phyloP scores from a whole-genome alignment of 2,329 filamentous ascomycete species.

The Talaromyces verruculosus region DNA sequence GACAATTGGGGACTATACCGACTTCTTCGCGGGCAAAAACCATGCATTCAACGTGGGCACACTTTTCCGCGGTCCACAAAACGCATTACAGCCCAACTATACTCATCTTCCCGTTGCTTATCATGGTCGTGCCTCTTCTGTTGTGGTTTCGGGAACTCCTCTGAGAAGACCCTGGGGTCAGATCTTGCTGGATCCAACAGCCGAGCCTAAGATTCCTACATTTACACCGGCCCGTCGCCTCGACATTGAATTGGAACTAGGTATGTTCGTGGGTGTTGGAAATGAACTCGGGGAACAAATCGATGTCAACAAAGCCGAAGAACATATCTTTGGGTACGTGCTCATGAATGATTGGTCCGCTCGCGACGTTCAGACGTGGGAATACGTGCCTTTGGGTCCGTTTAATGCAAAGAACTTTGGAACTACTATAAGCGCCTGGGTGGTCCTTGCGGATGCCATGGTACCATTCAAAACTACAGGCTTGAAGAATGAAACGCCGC shows the following conservation, averaged over 20 bases:
- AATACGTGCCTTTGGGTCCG: conserved; percentile 77
- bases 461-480: conserved; percentile 63
- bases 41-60: conserved; percentile 74
- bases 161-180: conserved; percentile 74
- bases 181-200: conserved; percentile 64
- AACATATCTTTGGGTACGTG: conserved; percentile 77
- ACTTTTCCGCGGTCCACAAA: conserved; percentile 69
- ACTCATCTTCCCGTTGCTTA: conserved; percentile 79
- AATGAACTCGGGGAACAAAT: conserved; percentile 67
- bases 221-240: conserved; percentile 66
- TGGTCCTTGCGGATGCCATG: conserved; percentile 73
- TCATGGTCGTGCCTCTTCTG: conserved; percentile 74
- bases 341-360: conserved; percentile 88
- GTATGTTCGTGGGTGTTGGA: conserved; percentile 66
- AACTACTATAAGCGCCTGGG: conserved; percentile 75
- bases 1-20: conserved; percentile 78
- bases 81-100: conserved; percentile 79
- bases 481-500: conserved; percentile 53
- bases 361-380: conserved; percentile 78
- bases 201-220: conserved; percentile 61
- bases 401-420: conserved; percentile 85
- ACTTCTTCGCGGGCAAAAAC: conserved; percentile 79
- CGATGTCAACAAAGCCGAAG: conserved; percentile 62
- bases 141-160: conserved; percentile 71
- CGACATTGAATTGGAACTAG: conserved; percentile 79